Conservation (phyloP, 352 stramenopile genomes). For the Phytophthora nicotianae region DNA sequence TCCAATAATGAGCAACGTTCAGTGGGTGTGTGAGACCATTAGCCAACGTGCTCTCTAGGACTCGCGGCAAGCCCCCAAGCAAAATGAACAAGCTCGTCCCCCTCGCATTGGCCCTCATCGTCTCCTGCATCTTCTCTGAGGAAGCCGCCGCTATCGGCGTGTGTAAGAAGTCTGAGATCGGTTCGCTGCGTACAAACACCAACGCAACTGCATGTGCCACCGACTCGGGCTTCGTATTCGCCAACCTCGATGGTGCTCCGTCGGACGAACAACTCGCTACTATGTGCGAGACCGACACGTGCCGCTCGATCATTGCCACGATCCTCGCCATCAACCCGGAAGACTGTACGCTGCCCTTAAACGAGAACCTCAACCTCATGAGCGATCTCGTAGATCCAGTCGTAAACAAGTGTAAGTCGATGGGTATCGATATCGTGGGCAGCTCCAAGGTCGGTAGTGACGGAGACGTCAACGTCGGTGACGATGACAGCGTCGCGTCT, state of each 20-base stretch:
- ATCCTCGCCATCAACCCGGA: constrained; percentile 41
- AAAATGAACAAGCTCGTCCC: constrained; percentile 18
- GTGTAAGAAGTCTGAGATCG: constrained; percentile 31
- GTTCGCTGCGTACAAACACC: constrained; percentile 35
- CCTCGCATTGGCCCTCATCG: constrained; percentile 9
- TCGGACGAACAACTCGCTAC: constrained; percentile 33
- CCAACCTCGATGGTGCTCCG: constrained; percentile 21
- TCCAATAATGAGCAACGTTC: no score
- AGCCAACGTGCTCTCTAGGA: constrained; percentile 8
- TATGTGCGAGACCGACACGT: constrained; percentile 38
- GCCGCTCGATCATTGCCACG: constrained; percentile 35
- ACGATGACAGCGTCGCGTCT: constrained; percentile 21
- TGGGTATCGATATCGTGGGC: constrained; percentile 35
- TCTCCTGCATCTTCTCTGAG: neutral
- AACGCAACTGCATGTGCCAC: constrained; percentile 38
- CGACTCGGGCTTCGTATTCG: constrained; percentile 33
- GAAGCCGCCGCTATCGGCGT: constrained; percentile 15
- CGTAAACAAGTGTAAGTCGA: constrained; percentile 38
- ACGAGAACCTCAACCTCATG: constrained; percentile 43
- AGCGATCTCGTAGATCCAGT: constrained; percentile 50
- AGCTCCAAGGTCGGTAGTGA: constrained; percentile 28
- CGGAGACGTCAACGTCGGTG: constrained; percentile 23
- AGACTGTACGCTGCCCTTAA: constrained; percentile 43
- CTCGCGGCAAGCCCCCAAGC: constrained; percentile 1
- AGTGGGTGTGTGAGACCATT: no score